These are phyloP conservation scores for Leptographium lundbergii DNA, from an alignment of 2,329 filamentous ascomycete species.

Conservation along the genomic window DNA sequence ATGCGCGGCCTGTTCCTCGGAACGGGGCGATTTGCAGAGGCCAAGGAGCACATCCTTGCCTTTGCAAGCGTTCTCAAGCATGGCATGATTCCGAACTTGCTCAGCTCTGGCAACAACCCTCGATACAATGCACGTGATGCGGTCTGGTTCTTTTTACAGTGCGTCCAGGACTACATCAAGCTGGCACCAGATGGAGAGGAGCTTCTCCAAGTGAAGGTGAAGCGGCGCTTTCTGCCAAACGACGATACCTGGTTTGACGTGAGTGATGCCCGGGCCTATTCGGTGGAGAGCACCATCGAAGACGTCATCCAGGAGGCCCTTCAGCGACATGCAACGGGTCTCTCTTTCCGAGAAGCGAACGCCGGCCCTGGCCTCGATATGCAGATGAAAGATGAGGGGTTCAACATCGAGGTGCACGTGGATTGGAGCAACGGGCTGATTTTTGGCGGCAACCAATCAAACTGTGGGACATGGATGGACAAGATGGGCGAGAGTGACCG, in stretches of 20 bases:
- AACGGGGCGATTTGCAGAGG: conserved; percentile 77
- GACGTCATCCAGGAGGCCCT: conserved; percentile 90
- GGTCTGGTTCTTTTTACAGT: conserved; percentile 95
- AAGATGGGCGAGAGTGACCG: conserved; percentile 98
- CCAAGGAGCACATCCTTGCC: conserved; percentile 84
- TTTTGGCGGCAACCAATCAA: conserved; percentile 85
- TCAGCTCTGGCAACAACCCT: conserved; percentile 73
- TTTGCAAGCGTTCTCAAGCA: conserved; percentile 97
- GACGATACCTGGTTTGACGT: conserved; percentile 88
- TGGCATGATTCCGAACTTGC: conserved; percentile 92
- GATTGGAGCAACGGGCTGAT: conserved; percentile 88
- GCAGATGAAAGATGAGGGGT: conserved; percentile 87
- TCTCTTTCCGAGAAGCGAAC: conserved; percentile 91
- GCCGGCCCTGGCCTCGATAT: conserved; percentile 77
- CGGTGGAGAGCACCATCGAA: conserved; percentile 65
- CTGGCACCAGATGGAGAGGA: conserved; percentile 65
- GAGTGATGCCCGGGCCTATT: conserved; percentile 76
- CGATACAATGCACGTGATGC: conserved; percentile 95
- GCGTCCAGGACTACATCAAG: conserved; percentile 82
- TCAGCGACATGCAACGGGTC: conserved; percentile 78
- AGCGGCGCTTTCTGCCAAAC: conserved; percentile 81
- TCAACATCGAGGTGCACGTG: conserved; percentile 80
- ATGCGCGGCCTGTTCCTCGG: conserved; percentile 83
- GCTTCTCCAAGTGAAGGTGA: conserved; percentile 64
- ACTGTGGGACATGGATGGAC: conserved; percentile 99